Evolutionary conservation across 2,329 filamentous ascomycete species (phyloP).

Genomic region (Trichoderma atroviride): DNA sequence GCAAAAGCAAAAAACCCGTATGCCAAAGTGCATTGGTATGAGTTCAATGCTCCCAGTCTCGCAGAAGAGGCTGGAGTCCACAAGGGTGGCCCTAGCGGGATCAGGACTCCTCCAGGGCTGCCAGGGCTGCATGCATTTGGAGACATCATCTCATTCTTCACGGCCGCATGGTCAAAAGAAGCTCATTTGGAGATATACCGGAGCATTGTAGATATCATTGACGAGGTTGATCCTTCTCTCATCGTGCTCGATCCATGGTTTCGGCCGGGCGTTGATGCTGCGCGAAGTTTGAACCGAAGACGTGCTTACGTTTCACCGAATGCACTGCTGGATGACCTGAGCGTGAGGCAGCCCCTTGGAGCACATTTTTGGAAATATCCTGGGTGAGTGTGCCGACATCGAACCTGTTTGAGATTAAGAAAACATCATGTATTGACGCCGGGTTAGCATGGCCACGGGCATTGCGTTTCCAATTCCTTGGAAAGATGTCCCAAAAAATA

Average conservation of each 20-base stretch:
- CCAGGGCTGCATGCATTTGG: neutral
- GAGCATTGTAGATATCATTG: slow-evolving; percentile 34
- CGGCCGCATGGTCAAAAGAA: slow-evolving; percentile 37
- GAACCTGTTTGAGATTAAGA: neutral
- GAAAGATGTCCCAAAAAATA: slow-evolving; percentile 46
- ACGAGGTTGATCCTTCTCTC: slow-evolving; percentile 38
- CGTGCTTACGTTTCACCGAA: slow-evolving; percentile 49
- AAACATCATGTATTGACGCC: neutral
- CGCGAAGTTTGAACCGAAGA: slow-evolving; percentile 32
- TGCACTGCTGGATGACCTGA: slow-evolving; percentile 44
- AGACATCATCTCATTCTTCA: slow-evolving; percentile 30
- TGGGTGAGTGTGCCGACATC: slow-evolving; percentile 1
- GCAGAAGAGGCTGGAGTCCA: slow-evolving; percentile 27
- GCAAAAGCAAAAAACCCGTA: slow-evolving; percentile 28
- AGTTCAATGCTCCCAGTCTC: slow-evolving; percentile 25
- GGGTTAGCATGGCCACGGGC: slow-evolving; percentile 44
- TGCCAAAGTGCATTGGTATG: slow-evolving; percentile 33
- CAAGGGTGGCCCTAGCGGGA: neutral
- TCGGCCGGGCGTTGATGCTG: slow-evolving; percentile 33
- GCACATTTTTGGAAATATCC: slow-evolving; percentile 35
- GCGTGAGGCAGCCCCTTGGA: slow-evolving; percentile 41
- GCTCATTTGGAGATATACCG: slow-evolving; percentile 38
- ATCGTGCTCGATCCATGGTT: slow-evolving; percentile 40
- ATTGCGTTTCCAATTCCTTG: slow-evolving; percentile 50
- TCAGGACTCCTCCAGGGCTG: neutral